These are phyloP conservation scores for Cyamopsis tetragonoloba DNA, from an alignment of 306 rosid genomes.

Conservation along the genomic window DNA sequence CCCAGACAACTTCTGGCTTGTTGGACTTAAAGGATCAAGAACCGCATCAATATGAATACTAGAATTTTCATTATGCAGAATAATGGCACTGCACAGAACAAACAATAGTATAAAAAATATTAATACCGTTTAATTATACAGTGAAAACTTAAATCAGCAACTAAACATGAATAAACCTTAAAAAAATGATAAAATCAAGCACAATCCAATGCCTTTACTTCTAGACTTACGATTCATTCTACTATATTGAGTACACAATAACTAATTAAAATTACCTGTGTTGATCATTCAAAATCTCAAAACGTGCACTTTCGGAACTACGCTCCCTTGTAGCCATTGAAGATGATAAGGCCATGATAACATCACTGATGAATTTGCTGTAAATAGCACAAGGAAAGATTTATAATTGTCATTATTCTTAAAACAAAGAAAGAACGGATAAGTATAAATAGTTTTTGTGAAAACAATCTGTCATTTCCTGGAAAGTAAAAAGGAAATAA, in stretches of 20 bases:
- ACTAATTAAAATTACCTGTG: conserved; percentile 50
- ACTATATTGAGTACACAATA: conserved; percentile 1
- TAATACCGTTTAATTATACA: conserved; percentile 5
- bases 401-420: background rate
- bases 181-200: conserved; percentile 14
- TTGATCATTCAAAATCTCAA: conserved; percentile 72
- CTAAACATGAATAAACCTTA: background rate
- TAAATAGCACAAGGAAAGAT: conserved; percentile 23
- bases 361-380: conserved; percentile 93
- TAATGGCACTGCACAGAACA: conserved; percentile 72
- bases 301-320: conserved; percentile 78
- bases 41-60: conserved; percentile 90
- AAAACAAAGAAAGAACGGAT: background rate
- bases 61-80: conserved; percentile 62
- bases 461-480: background rate
- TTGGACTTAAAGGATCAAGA: conserved; percentile 90
- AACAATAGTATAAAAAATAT: conserved; percentile 17
- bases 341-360: conserved; percentile 73
- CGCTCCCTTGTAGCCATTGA: conserved; percentile 89
- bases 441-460: conserved; percentile 12
- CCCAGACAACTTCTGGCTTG: conserved; percentile 87
- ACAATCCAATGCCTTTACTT: background rate
- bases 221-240: background rate
- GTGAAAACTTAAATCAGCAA: conserved; percentile 21
- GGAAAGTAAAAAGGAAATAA: background rate